Base-by-base conservation (phyloP, 306 rosid genomes). In the Trifolium repens region DNA sequence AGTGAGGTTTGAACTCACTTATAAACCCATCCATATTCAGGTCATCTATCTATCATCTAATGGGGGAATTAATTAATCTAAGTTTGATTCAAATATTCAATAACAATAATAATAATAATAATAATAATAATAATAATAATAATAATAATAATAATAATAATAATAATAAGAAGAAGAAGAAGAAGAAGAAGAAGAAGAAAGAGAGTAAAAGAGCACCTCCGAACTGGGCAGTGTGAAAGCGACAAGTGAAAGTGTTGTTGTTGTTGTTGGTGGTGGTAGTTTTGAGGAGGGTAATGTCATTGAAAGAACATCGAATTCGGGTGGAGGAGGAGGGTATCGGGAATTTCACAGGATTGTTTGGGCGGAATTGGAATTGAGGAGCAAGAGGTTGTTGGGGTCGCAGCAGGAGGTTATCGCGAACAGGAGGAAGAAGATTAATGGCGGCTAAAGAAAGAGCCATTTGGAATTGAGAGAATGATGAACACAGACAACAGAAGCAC, bases 231-330 rank as follows among this genome's bases (percentile, higher is more conserved):
- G 84, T 9, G 50, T 17, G 50, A 30, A 19, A 22, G 40, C 40
- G 75, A 17, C 81, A 81, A 13, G 32, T 66, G 42, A 81, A 55
- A 22, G 80, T 10, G 39, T 30, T 15, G 30, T 30, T 11, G 34
- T 64, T 26, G 54, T 40, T 8, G 30, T 30, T 11, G 34, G 54
- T 26, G 54, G 27, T 8, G 66, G 69, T 13, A 26, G 72, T 69
- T 15, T 81, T 12, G 42, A 43, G 55, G 69, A 81, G 22, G 39
- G 81, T 26, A 66, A 66, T 35, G 55, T 67, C 39, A 26, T 42
- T 58, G 67, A 82, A 82, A 67, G 73, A 46, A 30, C 75, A 82
- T 58, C 71, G 75, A 49, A 77, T 57, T 66, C 70, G 53, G 15
- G 63, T 3, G 61, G 80, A 40, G 35, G 52, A 55, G 24, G 24